Base-by-base conservation (phyloP, 2,329 filamentous ascomycete genomes). In the Cladophialophora exuberans region DNA sequence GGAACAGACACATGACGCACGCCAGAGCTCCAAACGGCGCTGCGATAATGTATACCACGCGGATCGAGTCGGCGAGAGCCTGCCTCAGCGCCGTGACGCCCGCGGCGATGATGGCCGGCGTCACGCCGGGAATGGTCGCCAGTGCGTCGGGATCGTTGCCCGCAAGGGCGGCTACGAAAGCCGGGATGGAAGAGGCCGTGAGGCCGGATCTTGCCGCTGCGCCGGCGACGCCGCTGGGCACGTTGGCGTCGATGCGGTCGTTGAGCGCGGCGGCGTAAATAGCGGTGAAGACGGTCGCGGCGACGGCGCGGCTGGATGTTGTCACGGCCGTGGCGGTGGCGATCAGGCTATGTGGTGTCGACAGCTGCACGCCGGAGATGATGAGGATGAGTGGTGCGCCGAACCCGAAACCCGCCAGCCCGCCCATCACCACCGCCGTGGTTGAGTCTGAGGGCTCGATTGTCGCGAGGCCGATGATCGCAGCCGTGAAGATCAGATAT, bases 271-370 rank as follows among this genome's bases (percentile, higher is more conserved):
- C 58, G 2, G 55, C 45, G 20, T 54, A 59, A 17, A 62, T 62
- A 15, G 60, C 58, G 4, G 58, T 62, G 47, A 61, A 62, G 13
- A 61, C 45, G 1, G 58, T 57, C 13, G 58, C 58, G 9, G 55
- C 58, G 18, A 61, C 52, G 3, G 60, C 58, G 20, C 60, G 55
- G 3, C 56, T 53, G 2, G 60, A 62, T 2, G 60, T 62, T 11
- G 49, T 56, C 15, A 62, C 58, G 2, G 58, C 60, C 5, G 60
- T 62, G 3, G 60, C 60, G 5, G 60, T 61, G 4, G 60, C 60
- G 28, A 62, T 61, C n/a, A 62, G 25, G 7, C 51, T 42, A 43
- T 59, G 55, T 15, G 60, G 60, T 15, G 58, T 61, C 7, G 55
- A 54, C 2, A 62, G 58, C 23, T 62, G 60, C 7, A 62, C 60